Conservation (phyloP, 176 grass and related monocot genomes). For the Areca catechu region DNA sequence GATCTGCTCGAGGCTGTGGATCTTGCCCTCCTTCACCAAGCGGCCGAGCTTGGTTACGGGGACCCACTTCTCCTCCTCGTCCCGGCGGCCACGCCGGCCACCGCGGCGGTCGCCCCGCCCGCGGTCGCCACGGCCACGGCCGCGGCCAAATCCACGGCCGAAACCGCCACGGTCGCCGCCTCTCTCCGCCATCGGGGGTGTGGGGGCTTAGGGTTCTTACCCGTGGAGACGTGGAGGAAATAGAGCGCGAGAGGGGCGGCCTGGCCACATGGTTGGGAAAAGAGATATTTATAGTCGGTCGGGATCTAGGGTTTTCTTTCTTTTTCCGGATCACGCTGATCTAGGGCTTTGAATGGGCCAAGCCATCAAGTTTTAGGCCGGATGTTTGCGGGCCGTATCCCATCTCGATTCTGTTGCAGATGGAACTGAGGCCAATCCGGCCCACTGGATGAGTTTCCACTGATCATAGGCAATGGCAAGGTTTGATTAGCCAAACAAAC, state of each 20-base stretch:
- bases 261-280: too few species aligned
- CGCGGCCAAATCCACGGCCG: slow-evolving; percentile 9
- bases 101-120: slow-evolving; percentile 42
- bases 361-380: too few species aligned
- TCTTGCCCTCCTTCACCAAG: slow-evolving; percentile 49
- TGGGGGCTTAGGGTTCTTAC: background rate
- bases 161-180: slow-evolving; percentile 36
- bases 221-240: slow-evolving; percentile 10
- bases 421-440: too few species aligned
- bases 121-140: slow-evolving; percentile 33
- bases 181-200: slow-evolving; percentile 43
- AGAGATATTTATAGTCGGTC: too few species aligned
- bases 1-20: slow-evolving; percentile 60
- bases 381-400: too few species aligned
- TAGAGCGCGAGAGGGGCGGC: fast-evolving
- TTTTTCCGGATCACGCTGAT: too few species aligned
- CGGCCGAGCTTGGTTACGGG: slow-evolving; percentile 81
- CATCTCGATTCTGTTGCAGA: too few species aligned
- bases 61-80: slow-evolving; percentile 93
- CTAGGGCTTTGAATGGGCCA: too few species aligned
- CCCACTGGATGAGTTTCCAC: too few species aligned
- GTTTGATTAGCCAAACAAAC: too few species aligned
- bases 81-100: slow-evolving; percentile 27
- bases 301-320: too few species aligned
- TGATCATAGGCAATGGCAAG: too few species aligned